Base-by-base conservation (phyloP, 257 asterid genomes). In the Gentiana dahurica region DNA sequence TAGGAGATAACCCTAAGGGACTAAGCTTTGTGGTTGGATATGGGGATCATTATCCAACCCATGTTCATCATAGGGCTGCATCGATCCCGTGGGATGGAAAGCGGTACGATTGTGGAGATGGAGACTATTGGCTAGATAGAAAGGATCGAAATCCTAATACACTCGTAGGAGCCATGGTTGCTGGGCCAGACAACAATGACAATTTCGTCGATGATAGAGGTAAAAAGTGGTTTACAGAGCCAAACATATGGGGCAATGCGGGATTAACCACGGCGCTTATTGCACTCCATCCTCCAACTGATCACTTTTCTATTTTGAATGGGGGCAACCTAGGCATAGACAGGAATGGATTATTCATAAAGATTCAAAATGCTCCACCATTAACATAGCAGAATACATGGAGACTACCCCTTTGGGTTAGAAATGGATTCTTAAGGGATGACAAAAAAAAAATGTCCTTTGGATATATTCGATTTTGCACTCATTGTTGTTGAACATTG, bases 171-270 rank as follows among this genome's bases (percentile, higher is more conserved):
- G 97, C 97, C 49, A 83, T 89, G 95, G 97, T 86, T 62, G 97
- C 95, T n/a, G 97, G 97, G 15, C 97, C 97, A 0, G 97, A 89
- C 76, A 79, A 79, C 69, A 79, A 71, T 11, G 97, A 89, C 3
- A 86, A 84, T 36, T 89, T 89, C 74, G 79, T 51, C 0, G 97
- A 89, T 53, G 89, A 83, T 46, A 87, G 97, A 3, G 70, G 71
- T 6, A 89, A 86, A 65, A 83, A 89, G 77, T 86, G 81, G 66
- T 89, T 81, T 60, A 83, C 97, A 0, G 95, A 89, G 71, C 97
- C 97, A 0, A 83, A 95, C 0, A 79, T 86, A 3, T 94, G 94
- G 0, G 97, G 97, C 59, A 89, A 86, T 71, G 97, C 97, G n/a
- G 97, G 95, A 51, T 72, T 89, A 43, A 94, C 83, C 34, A 92